Percentiles rank a stretch among this genome's conserved stretches.
Conservation (phyloP, 306 rosid species). For the Cicer bijugum region DNA sequence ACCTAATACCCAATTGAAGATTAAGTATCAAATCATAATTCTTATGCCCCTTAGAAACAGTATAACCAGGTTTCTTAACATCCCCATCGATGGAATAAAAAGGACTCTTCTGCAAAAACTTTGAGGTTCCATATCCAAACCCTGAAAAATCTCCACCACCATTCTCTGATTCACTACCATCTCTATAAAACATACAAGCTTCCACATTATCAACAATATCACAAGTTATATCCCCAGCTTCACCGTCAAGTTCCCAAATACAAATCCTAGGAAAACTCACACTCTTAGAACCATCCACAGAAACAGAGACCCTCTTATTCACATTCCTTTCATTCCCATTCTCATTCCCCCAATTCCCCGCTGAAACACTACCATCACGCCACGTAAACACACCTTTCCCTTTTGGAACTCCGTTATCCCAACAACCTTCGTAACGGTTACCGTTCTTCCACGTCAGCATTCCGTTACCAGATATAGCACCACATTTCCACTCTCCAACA, state of each 20-base stretch:
- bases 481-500: conserved; percentile 53
- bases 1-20: conserved; percentile 62
- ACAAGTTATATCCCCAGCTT: conserved; percentile 51
- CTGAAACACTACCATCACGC: conserved; percentile 44
- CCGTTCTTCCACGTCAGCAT: conserved; percentile 54
- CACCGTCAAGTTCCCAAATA: conserved; percentile 62
- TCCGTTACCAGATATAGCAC: conserved; percentile 53
- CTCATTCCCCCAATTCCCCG: conserved; percentile 51
- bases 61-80: conserved; percentile 52
- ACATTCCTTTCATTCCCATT: conserved; percentile 31
- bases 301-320: conserved; percentile 13
- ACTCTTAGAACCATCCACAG: conserved; percentile 45
- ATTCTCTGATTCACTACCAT: conserved; percentile 35
- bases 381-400: conserved; percentile 57
- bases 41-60: conserved; percentile 57
- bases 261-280: conserved; percentile 58
- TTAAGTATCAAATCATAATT: conserved; percentile 60
- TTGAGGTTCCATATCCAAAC: background rate
- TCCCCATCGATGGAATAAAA: conserved; percentile 43
- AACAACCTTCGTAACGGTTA: conserved; percentile 49
- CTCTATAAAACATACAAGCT: conserved; percentile 49
- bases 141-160: conserved; percentile 9
- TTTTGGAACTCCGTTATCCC: conserved; percentile 59
- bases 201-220: conserved; percentile 55
- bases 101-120: conserved; percentile 42